phyloP scores from a whole-genome alignment of 345 rosid genomes.

The Geranium rotundifolium region DNA sequence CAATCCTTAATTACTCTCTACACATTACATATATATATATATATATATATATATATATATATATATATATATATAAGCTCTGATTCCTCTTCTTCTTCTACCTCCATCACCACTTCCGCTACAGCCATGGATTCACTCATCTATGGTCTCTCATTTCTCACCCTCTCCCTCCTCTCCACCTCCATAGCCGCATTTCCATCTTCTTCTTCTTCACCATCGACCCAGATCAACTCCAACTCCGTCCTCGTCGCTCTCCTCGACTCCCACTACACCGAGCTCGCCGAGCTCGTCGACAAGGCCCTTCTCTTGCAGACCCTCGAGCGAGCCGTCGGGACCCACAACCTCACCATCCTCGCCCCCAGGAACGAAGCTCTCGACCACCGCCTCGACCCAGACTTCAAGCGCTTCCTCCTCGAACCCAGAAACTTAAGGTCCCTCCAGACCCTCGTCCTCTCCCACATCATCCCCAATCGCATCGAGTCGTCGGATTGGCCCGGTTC shows the following conservation, averaged over 20 bases:
- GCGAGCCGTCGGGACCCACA: slow-evolving; percentile 66
- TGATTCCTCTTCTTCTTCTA: too few species aligned
- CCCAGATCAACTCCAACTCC: slow-evolving; percentile 76
- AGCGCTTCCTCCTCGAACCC: slow-evolving; percentile 85
- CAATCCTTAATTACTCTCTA: too few species aligned
- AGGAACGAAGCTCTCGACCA: slow-evolving; percentile 77
- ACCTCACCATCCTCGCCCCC: slow-evolving; percentile 90
- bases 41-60: too few species aligned
- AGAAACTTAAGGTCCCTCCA: slow-evolving; percentile 75
- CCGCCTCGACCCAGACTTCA: slow-evolving; percentile 76
- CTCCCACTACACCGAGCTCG: slow-evolving; percentile 82
- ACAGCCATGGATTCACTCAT: too few species aligned
- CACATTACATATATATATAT: too few species aligned
- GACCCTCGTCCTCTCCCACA: slow-evolving; percentile 59
- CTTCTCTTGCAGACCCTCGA: slow-evolving; percentile 77
- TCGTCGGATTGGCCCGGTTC: slow-evolving; percentile 46
- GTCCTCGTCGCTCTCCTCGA: slow-evolving; percentile 90
- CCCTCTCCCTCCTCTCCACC: neutral
- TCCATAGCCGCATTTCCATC: slow-evolving; percentile 13
- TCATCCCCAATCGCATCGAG: slow-evolving; percentile 48
- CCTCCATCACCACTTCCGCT: too few species aligned
- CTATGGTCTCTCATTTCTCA: neutral
- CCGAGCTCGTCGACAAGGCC: slow-evolving; percentile 87
- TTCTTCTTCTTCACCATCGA: slow-evolving; percentile 7
- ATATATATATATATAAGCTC: too few species aligned